A percentile compares a stretch with the other conserved stretches of the same genome.
These are phyloP conservation scores for Hygrophoropsis aurantiaca DNA, from an alignment of 768 basidiomycete genomes.

Conservation along the genomic window DNA sequence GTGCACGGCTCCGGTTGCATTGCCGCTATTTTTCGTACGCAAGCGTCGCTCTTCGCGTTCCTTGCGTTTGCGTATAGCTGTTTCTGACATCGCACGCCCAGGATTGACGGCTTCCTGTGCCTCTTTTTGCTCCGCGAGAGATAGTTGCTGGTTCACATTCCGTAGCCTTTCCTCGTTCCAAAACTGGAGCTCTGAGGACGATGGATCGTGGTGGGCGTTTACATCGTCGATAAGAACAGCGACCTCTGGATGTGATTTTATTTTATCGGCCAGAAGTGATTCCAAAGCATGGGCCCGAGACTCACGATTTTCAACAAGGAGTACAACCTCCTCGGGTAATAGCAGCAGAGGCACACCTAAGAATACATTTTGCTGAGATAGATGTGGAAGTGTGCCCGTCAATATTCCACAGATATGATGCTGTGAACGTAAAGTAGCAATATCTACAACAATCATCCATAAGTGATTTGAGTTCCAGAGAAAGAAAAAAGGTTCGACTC, in stretches of 20 bases:
- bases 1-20: slow-evolving; percentile 16
- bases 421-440: slow-evolving; percentile 73
- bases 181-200: slow-evolving; percentile 41
- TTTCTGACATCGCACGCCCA: slow-evolving; percentile 51
- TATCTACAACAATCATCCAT: slow-evolving; percentile 62
- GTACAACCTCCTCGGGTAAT: slow-evolving; percentile 88
- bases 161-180: slow-evolving; percentile 56
- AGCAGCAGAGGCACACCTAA: slow-evolving; percentile 88
- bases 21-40: slow-evolving; percentile 16
- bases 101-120: slow-evolving; percentile 42
- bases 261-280: slow-evolving; percentile 4
- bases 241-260: slow-evolving; percentile 48
- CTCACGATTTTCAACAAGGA: slow-evolving; percentile 81
- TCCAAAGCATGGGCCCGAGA: slow-evolving; percentile 7
- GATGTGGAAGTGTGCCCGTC: slow-evolving; percentile 88
- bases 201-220: slow-evolving; percentile 52
- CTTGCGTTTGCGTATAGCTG: slow-evolving; percentile 69
- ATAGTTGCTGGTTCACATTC: slow-evolving; percentile 47
- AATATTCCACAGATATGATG: slow-evolving; percentile 85
- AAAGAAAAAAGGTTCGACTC: slow-evolving; percentile 5
- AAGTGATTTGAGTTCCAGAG: neutral
- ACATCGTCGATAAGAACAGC: slow-evolving; percentile 78
- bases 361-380: slow-evolving; percentile 96
- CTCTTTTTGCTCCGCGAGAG: slow-evolving; percentile 47
- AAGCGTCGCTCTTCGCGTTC: slow-evolving; percentile 58